Conservation (phyloP, 305 asterid species). For the Fraxinus latifolia region DNA sequence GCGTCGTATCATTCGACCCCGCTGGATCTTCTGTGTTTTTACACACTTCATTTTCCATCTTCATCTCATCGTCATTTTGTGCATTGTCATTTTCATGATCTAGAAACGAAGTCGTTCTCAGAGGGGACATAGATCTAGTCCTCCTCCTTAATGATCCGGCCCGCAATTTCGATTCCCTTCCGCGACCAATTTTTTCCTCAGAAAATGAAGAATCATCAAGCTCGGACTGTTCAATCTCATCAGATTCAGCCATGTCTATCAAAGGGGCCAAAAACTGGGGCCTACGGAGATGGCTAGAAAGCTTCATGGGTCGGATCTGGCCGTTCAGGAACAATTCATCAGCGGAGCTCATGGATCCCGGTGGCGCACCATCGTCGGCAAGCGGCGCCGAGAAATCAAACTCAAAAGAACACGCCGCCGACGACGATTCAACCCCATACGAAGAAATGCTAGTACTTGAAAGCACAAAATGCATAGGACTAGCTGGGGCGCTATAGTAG, state of each 20-base stretch:
- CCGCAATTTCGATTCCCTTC: slow-evolving; percentile 59
- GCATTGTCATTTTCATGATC: neutral
- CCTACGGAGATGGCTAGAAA: slow-evolving; percentile 59
- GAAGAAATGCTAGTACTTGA: slow-evolving; percentile 26
- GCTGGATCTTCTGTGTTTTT: slow-evolving; percentile 8
- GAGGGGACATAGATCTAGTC: slow-evolving; percentile 91
- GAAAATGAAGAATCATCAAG: neutral
- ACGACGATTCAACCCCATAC: neutral
- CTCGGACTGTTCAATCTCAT: slow-evolving; percentile 31
- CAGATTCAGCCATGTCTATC: slow-evolving; percentile 41
- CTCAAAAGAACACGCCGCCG: slow-evolving; percentile 43
- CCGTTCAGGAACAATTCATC: slow-evolving; percentile 88
- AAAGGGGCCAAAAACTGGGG: slow-evolving; percentile 58
- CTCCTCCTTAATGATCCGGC: slow-evolving; percentile 70
- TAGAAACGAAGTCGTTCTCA: slow-evolving; percentile 43
- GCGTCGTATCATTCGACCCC: slow-evolving; percentile 35
- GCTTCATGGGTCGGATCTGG: slow-evolving; percentile 92
- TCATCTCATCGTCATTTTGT: slow-evolving; percentile 16
- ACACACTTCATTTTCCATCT: neutral
- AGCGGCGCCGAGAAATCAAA: slow-evolving; percentile 62
- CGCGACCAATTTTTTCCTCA: slow-evolving; percentile 35
- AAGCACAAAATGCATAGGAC: slow-evolving; percentile 74
- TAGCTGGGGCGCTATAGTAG: slow-evolving; percentile 87
- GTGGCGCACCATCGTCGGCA: slow-evolving; percentile 34
- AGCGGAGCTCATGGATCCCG: slow-evolving; percentile 76